Percentiles rank a stretch among this genome's conserved stretches.
Evolutionary conservation across 1,139 yeast species (phyloP).

Genomic region (Lodderomyces oxycetoniae): DNA sequence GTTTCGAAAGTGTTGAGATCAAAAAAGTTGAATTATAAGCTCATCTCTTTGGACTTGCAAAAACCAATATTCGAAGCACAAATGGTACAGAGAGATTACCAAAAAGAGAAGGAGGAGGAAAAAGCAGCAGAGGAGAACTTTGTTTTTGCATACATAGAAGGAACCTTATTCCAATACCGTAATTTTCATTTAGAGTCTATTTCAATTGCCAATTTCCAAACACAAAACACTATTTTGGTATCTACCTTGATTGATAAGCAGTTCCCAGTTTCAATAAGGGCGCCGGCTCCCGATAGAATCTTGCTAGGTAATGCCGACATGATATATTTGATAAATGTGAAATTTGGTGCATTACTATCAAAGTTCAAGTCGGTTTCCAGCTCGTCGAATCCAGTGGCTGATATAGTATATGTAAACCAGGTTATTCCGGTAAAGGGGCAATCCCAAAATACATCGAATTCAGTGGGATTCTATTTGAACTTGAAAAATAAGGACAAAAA

Average conservation of each 20-base stretch:
- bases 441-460: conserved; percentile 33
- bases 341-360: conserved; percentile 41
- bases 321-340: conserved; percentile 41
- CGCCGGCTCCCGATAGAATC: conserved; percentile 45
- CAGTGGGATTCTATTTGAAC: conserved; percentile 42
- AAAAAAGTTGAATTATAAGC: conserved; percentile 17
- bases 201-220: conserved; percentile 22
- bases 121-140: conserved; percentile 2
- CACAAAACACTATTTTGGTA: conserved; percentile 20
- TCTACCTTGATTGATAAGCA: conserved; percentile 15
- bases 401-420: conserved; percentile 28
- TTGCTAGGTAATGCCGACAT: conserved; percentile 36
- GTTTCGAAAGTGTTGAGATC: conserved; percentile 17
- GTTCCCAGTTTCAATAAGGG: conserved; percentile 21
- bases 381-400: conserved; percentile 16
- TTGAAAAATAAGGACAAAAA: conserved; percentile 41
- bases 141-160: conserved; percentile 25
- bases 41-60: conserved; percentile 21
- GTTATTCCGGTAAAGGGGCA: conserved; percentile 42
- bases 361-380: conserved; percentile 20
- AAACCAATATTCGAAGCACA: conserved; percentile 20
- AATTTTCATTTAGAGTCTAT: conserved; percentile 18
- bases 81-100: conserved; percentile 3
- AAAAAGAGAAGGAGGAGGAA: no score
- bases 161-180: conserved; percentile 25